Conservation (phyloP, 805 yeast species). For the Phaffomyces opuntiae region DNA sequence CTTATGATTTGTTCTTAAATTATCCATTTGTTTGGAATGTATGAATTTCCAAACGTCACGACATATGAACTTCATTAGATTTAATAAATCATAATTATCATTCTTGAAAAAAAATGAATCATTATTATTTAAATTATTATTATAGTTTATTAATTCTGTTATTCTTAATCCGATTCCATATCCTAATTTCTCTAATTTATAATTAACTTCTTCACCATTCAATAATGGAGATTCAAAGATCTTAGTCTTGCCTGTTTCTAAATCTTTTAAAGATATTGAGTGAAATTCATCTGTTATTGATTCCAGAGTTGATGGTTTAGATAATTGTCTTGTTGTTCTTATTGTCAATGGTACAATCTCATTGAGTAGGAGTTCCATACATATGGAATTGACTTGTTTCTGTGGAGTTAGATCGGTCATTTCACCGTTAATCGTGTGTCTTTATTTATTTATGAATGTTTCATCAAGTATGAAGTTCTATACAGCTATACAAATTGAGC, state of each 20-base stretch:
- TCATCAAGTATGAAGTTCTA: background rate
- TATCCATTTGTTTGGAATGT: slow-evolving; percentile 84
- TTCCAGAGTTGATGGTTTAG: background rate
- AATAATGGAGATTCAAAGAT: slow-evolving; percentile 30
- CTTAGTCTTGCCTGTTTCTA: slow-evolving; percentile 34
- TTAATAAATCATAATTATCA: slow-evolving; percentile 52
- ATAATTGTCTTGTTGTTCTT: slow-evolving; percentile 44
- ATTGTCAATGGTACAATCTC: slow-evolving; percentile 73
- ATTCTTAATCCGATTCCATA: slow-evolving; percentile 58
- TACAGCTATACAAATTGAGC: too few relatives aligned
- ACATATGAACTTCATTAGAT: slow-evolving; percentile 87
- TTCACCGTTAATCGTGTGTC: background rate
- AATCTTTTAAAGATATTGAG: slow-evolving; percentile 13
- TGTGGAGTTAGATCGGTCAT: background rate
- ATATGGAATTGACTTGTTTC: slow-evolving; percentile 40
- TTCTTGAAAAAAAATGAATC: slow-evolving; percentile 31
- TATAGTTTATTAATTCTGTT: slow-evolving; percentile 39
- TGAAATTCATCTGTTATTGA: slow-evolving; percentile 5
- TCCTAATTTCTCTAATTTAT: slow-evolving; percentile 65
- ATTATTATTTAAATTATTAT: slow-evolving; percentile 35
- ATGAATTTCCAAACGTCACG: slow-evolving; percentile 83
- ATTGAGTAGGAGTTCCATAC: slow-evolving; percentile 59
- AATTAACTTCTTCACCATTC: slow-evolving; percentile 42
- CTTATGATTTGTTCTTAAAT: slow-evolving; percentile 84
- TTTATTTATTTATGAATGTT: background rate